Percentiles rank a stretch among this genome's conserved stretches.
Evolutionary conservation across 2,329 filamentous ascomycete genomes (phyloP).

Genomic region (Phialocephala sp.): DNA sequence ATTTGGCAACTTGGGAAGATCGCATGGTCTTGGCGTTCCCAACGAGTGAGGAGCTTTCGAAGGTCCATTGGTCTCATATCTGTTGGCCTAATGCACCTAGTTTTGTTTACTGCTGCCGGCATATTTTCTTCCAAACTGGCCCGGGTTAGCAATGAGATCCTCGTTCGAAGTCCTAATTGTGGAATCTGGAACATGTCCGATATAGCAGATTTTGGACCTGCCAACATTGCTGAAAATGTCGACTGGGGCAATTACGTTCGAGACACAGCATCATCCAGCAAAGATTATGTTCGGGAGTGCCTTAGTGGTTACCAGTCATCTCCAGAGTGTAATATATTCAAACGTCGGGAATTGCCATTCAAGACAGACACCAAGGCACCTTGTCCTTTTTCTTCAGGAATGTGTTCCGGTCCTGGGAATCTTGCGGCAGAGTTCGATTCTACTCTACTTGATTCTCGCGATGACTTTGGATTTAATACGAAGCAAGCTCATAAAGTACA

Average conservation of each 20-base stretch:
- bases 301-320: slow-evolving; percentile 9
- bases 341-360: slow-evolving; percentile 3
- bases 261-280: no score
- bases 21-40: slow-evolving; percentile 11
- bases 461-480: slow-evolving; percentile 9
- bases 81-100: slow-evolving; percentile 3
- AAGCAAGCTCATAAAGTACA: not conserved
- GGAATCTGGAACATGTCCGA: not conserved
- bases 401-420: slow-evolving; percentile 7
- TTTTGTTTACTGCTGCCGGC: slow-evolving; percentile 6
- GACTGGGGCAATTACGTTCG: no score
- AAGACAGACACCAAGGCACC: not conserved
- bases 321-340: slow-evolving; percentile 11
- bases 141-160: slow-evolving; percentile 3
- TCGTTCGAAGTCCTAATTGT: slow-evolving; percentile 14
- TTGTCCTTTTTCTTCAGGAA: slow-evolving; percentile 6
- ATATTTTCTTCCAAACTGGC: slow-evolving; percentile 11
- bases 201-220: not conserved
- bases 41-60: slow-evolving; percentile 9
- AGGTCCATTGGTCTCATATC: slow-evolving; percentile 4
- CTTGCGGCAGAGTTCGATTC: not conserved
- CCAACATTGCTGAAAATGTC: not conserved
- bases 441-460: slow-evolving; percentile 4
- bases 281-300: slow-evolving; percentile 12
- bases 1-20: slow-evolving; percentile 13